These are phyloP conservation scores for Saccharomycopsis fodiens DNA, from an alignment of 805 yeast genomes.

Conservation along the genomic window DNA sequence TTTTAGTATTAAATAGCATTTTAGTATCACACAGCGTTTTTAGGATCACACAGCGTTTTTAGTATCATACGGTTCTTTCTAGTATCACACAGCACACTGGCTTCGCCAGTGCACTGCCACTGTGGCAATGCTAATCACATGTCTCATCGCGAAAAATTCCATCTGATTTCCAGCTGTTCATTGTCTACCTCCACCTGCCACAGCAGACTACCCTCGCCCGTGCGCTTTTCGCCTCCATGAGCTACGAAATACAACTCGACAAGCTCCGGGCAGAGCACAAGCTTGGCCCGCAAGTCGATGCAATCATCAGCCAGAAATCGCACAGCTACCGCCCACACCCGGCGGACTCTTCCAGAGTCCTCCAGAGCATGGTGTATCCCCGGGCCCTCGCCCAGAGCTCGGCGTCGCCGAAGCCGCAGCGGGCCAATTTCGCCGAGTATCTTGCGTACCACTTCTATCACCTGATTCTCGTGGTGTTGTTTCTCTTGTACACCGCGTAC, in stretches of 20 bases:
- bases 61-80: too few species aligned
- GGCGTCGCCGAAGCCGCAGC: constrained; percentile 2
- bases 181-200: not conserved
- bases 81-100: too few species aligned
- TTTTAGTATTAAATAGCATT: too few species aligned
- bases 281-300: constrained; percentile 9
- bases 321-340: constrained; percentile 1
- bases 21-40: too few species aligned
- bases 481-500: constrained; percentile 47
- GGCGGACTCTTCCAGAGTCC: constrained; percentile 6
- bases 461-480: constrained; percentile 42
- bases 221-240: not conserved
- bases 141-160: too few species aligned
- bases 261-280: constrained; percentile 5
- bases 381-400: constrained; percentile 8
- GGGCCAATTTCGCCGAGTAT: not conserved
- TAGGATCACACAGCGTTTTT: too few species aligned
- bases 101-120: too few species aligned
- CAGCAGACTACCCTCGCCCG: not conserved
- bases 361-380: constrained; percentile 14
- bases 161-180: too few species aligned
- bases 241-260: constrained; percentile 9
- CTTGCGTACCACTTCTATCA: constrained; percentile 35
- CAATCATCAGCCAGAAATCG: constrained; percentile 3
- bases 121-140: too few species aligned